Percentiles rank a stretch among this genome's conserved stretches.
These are phyloP conservation scores for Polygonum aviculare DNA, from an alignment of 148 eudicot genomes.

Conservation along the genomic window DNA sequence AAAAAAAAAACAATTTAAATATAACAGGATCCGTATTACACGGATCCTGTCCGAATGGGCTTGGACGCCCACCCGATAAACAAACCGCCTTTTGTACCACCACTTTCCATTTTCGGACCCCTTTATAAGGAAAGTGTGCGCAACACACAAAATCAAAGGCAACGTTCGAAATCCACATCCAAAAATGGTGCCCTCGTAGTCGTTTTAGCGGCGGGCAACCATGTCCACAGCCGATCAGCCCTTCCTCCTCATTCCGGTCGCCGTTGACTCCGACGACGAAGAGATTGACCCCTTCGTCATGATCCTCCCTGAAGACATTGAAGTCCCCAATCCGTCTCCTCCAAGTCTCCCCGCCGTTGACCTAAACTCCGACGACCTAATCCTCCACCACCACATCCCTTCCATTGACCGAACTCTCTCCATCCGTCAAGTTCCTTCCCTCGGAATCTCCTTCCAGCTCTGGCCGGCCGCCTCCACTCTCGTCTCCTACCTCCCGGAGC, in stretches of 20 bases:
- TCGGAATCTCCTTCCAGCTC: constrained; percentile 76
- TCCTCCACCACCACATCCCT: constrained; percentile 23
- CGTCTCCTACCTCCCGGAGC: constrained; percentile 43
- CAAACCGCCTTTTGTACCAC: no score
- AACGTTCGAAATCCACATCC: not conserved
- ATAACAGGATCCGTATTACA: no score
- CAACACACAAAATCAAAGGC: not conserved
- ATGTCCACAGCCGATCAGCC: not conserved
- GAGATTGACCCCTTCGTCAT: constrained; percentile 21
- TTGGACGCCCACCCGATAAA: no score
- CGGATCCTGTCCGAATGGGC: no score
- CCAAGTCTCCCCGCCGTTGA: constrained; percentile 11
- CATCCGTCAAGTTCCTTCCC: constrained; percentile 56
- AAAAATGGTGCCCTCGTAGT: not conserved
- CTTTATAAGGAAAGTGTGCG: not conserved
- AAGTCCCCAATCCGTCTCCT: not conserved
- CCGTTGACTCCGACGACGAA: constrained; percentile 10
- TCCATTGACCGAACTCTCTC: constrained; percentile 37
- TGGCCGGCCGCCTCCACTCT: constrained; percentile 73
- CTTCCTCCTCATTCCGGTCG: not conserved
- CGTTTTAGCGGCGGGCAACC: not conserved
- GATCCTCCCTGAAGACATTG: constrained; percentile 8
- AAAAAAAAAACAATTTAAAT: no score
- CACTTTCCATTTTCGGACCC: no score
- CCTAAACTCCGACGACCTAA: constrained; percentile 1